A percentile compares a stretch with the other conserved stretches of the same genome.
phyloP scores from a whole-genome alignment of 371 early-diverging fungal genomes.

The Capillidium rhysosporum region DNA sequence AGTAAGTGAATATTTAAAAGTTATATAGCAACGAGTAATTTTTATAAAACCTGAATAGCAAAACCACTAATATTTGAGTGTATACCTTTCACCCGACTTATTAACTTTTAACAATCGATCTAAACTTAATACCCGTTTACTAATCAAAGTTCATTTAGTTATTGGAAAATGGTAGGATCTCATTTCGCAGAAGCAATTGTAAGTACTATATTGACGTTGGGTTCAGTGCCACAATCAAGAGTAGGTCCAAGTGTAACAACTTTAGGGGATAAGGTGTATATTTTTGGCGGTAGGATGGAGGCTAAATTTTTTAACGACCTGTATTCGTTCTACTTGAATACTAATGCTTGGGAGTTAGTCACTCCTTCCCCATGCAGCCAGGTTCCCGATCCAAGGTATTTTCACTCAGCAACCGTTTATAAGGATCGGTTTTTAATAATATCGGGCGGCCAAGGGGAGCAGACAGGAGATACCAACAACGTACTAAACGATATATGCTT shows the following conservation, averaged over 20 bases:
- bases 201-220: slow-evolving; percentile 39
- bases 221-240: slow-evolving; percentile 55
- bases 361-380: slow-evolving; percentile 11
- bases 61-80: no score
- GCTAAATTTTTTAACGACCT: slow-evolving; percentile 51
- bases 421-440: slow-evolving; percentile 23
- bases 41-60: no score
- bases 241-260: slow-evolving; percentile 55
- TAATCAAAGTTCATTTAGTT: no score
- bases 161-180: background rate
- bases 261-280: slow-evolving; percentile 35
- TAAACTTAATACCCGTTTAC: no score
- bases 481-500: slow-evolving; percentile 47
- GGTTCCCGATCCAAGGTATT: slow-evolving; percentile 46
- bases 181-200: slow-evolving; percentile 18
- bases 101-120: no score
- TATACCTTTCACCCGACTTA: no score
- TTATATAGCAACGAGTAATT: no score
- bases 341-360: slow-evolving; percentile 34
- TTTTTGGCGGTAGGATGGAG: slow-evolving; percentile 55
- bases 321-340: slow-evolving; percentile 38
- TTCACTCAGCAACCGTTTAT: slow-evolving; percentile 52
- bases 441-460: slow-evolving; percentile 48
- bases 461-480: slow-evolving; percentile 13
- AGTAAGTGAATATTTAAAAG: no score